A percentile compares a stretch with the other conserved stretches of the same genome.
Conservation (phyloP, 305 asterid genomes). For the Fraxinus angustifolia region DNA sequence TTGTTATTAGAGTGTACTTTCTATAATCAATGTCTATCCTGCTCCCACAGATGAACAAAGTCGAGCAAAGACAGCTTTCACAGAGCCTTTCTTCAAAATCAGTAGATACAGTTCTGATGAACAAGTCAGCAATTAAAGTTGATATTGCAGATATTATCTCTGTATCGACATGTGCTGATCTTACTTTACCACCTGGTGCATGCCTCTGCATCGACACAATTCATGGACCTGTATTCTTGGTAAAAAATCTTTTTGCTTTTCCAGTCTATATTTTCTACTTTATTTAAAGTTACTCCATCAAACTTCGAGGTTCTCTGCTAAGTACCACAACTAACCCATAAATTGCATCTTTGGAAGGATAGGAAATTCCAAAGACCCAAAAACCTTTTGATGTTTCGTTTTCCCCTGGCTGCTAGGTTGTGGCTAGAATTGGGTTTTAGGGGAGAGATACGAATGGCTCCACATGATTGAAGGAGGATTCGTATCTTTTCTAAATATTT, state of each 20-base stretch:
- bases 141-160: constrained; percentile 70
- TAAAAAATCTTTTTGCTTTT: constrained; percentile 20
- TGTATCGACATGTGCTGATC: constrained; percentile 87
- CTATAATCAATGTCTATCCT: background rate
- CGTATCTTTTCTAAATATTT: background rate
- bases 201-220: constrained; percentile 79
- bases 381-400: background rate
- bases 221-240: constrained; percentile 81
- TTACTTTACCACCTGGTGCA: constrained; percentile 94
- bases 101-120: constrained; percentile 34
- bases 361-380: background rate
- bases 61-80: constrained; percentile 49
- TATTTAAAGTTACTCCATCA: background rate
- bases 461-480: background rate
- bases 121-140: constrained; percentile 56
- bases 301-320: background rate
- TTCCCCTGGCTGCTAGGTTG: background rate
- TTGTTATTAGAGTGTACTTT: background rate
- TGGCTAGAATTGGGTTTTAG: background rate
- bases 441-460: background rate
- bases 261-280: background rate
- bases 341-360: background rate
- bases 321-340: background rate
- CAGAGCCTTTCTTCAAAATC: constrained; percentile 60
- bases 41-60: constrained; percentile 47